A percentile compares a stretch with the other conserved stretches of the same genome.
Evolutionary conservation across 495 filamentous ascomycete genomes (phyloP).

Genomic region (Ramalina peruviana): DNA sequence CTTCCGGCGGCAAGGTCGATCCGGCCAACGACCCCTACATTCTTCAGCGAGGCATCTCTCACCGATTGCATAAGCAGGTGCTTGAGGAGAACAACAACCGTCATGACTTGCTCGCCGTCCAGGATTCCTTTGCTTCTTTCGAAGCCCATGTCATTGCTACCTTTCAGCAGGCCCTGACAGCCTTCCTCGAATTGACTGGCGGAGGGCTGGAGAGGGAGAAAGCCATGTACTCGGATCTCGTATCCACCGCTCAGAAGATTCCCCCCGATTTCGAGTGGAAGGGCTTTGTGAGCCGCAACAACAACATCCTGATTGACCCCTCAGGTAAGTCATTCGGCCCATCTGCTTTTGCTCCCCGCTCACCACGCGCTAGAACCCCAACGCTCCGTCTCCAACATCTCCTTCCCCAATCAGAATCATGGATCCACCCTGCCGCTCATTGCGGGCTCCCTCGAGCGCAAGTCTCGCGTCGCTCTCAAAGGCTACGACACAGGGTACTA

Average conservation of each 20-base stretch:
- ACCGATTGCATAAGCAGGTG: conserved; percentile 81
- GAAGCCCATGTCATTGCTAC: conserved; percentile 73
- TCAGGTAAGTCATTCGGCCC: conserved; percentile 18
- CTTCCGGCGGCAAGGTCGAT: conserved; percentile 49
- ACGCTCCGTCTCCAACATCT: conserved; percentile 53
- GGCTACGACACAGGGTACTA: conserved; percentile 75
- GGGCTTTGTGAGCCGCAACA: conserved; percentile 58
- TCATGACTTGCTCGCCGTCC: conserved; percentile 75
- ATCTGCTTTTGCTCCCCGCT: neutral
- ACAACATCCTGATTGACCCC: conserved; percentile 64
- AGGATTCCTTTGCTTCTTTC: conserved; percentile 77
- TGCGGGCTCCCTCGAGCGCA: conserved; percentile 76
- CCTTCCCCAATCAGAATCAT: conserved; percentile 83
- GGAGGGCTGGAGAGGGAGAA: conserved; percentile 71
- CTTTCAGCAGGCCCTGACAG: conserved; percentile 66
- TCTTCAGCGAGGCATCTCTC: conserved; percentile 61
- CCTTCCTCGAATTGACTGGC: conserved; percentile 63
- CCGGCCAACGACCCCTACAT: conserved; percentile 76
- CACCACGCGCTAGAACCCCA: conserved; percentile 33
- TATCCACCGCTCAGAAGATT: conserved; percentile 60
- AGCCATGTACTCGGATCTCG: conserved; percentile 69
- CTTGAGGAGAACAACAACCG: conserved; percentile 89
- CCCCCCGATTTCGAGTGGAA: conserved; percentile 89
- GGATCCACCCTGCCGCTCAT: conserved; percentile 64
- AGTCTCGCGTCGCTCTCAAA: conserved; percentile 60